Percentiles rank a stretch among this genome's conserved stretches.
Evolutionary conservation across 805 yeast species (phyloP).

Genomic region (Lipomyces oligophaga): DNA sequence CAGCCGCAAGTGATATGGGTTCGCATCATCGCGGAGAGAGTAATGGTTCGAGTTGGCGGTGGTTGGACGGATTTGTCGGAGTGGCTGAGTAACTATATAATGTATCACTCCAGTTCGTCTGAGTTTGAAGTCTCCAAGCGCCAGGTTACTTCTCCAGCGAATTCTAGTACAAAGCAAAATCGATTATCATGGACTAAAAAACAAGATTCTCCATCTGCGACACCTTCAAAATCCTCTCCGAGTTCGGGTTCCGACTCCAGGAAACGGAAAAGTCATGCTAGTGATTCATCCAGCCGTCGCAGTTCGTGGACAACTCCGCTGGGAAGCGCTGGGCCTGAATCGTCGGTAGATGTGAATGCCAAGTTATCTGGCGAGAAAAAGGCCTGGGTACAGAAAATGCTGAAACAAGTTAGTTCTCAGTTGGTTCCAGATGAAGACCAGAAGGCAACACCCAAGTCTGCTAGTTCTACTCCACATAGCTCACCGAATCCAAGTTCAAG

Average conservation of each 20-base stretch:
- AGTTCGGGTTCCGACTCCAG: not conserved
- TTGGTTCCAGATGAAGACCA: too few species aligned
- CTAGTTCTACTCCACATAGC: too few species aligned
- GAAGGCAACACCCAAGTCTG: too few species aligned
- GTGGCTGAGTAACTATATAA: constrained; percentile 26
- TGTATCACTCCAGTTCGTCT: constrained; percentile 23
- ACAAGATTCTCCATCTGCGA: not conserved
- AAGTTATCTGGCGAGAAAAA: constrained; percentile 19
- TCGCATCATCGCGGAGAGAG: constrained; percentile 29
- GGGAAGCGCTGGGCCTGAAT: constrained; percentile 15
- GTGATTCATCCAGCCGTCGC: not conserved
- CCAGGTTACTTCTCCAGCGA: not conserved
- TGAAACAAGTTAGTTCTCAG: constrained; percentile 16
- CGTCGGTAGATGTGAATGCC: constrained; percentile 7
- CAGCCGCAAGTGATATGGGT: constrained; percentile 30
- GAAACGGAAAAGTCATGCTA: not conserved
- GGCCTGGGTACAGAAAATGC: constrained; percentile 23
- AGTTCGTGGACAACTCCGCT: constrained; percentile 5
- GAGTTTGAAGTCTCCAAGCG: not conserved
- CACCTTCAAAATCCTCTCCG: not conserved
- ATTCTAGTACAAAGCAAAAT: not conserved
- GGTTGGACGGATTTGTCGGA: constrained; percentile 32
- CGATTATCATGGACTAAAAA: not conserved
- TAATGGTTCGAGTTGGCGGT: constrained; percentile 32
- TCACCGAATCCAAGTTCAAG: too few species aligned